Conservation (phyloP, 1,284 basidiomycete genomes). For the Cutaneotrichosporon sp. region DNA sequence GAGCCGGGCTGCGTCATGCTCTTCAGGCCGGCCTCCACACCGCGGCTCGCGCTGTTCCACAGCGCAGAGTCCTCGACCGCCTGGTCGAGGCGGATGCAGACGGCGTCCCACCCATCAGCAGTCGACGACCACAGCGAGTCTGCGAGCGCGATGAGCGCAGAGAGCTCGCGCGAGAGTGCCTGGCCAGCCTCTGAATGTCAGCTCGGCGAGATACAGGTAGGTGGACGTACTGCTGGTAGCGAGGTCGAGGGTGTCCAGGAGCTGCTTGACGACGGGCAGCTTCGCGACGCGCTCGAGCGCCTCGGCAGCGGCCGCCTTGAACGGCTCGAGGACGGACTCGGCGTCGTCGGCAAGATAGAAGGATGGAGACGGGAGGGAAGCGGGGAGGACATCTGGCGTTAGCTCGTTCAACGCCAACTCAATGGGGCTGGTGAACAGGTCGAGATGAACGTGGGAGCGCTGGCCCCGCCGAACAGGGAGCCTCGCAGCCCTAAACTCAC, state of each 20-base stretch:
- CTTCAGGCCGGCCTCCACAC: slow-evolving; percentile 46
- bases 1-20: slow-evolving; percentile 46
- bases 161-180: slow-evolving; percentile 45
- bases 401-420: slow-evolving; percentile 1
- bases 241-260: slow-evolving; percentile 22
- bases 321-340: slow-evolving; percentile 19
- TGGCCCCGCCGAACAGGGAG: too few relatives aligned
- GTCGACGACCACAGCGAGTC: slow-evolving; percentile 39
- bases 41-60: slow-evolving; percentile 42
- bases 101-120: slow-evolving; percentile 42
- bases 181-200: slow-evolving; percentile 41
- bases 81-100: slow-evolving; percentile 40
- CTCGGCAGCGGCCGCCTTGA: slow-evolving; percentile 16
- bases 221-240: slow-evolving; percentile 1
- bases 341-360: slow-evolving; percentile 21
- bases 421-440: too few relatives aligned
- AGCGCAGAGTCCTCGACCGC: slow-evolving; percentile 35
- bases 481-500: slow-evolving; percentile 34
- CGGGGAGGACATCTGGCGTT: slow-evolving; percentile 6
- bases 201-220: background rate
- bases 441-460: too few relatives aligned
- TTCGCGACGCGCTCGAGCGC: slow-evolving; percentile 11
- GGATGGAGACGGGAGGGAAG: slow-evolving; percentile 1
- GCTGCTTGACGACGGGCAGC: slow-evolving; percentile 20
- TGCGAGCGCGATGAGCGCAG: slow-evolving; percentile 45